Base-by-base conservation (phyloP, 2,329 filamentous ascomycete genomes). In the Fusarium devonianum region DNA sequence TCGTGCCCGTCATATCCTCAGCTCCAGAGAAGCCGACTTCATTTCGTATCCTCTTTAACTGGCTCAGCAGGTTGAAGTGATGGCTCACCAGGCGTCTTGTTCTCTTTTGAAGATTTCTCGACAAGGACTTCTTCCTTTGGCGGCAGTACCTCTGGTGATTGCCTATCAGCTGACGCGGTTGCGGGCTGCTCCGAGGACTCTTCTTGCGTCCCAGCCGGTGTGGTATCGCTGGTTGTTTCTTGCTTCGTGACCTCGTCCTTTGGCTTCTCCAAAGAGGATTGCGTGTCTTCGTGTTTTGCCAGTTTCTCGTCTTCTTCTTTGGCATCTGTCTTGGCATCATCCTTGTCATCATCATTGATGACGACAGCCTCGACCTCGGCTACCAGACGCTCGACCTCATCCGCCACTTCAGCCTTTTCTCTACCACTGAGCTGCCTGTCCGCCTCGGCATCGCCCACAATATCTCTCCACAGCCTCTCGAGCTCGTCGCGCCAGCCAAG, bases 401-500 rank as follows among this genome's bases (percentile, higher is more conserved):
- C 75, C 10, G 78, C 72, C 4, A 74, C 65, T 3, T 78, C 71
- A 8, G 71, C 63, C 43, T 71, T 71, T 18, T 62, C 58, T 19
- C 66, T 62, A 10, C 63, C 65, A 9, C 53, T 46, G 50, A 75
- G 60, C 64, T 81, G 80, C 51, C 73, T 78, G 60, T 75, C 75
- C 16, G 81, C 80, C 63, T 84, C 78, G 53, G 81, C 75, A 17
- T 85, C 75, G 4, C 88, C 83, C 7, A 89, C 87, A 1, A 87
- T 81, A 34, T 75, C 72, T 16, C 84, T 78, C 92, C 92, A 97
- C 41, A 90, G 63, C 3, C 68, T 71, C 67, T 97, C 90, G 12
- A 99, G 76, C 67, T 97, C 93, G 2, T 90, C 84, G 7, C 82
- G 72, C 94, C 94, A 99, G 1, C 92, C 93, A 32, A 96, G 79